Evolutionary conservation across 805 yeast genomes (phyloP).

Genomic region (Hemisphaericaspora nanyangensis): DNA sequence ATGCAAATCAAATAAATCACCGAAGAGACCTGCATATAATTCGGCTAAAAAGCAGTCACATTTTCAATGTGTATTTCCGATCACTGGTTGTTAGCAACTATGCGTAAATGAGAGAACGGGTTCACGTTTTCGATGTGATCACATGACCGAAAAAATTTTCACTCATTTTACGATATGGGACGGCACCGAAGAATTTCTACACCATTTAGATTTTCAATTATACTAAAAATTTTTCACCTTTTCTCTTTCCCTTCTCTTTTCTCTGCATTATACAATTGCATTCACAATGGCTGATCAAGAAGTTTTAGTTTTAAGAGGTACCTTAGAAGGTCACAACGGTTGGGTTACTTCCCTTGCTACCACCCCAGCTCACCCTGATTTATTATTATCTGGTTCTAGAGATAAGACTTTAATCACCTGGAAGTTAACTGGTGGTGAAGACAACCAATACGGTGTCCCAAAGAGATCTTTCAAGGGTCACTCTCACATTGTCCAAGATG

Average conservation of each 20-base stretch:
- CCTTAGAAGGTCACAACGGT: conserved; percentile 82
- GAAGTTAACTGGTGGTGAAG: conserved; percentile 94
- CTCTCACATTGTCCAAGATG: conserved; percentile 98
- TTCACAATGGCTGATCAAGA: conserved; percentile 72
- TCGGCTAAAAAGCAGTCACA: conserved; percentile 40
- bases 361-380: conserved; percentile 96
- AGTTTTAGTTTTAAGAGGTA: conserved; percentile 99
- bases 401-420: conserved; percentile 98
- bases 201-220: no score
- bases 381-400: conserved; percentile 96
- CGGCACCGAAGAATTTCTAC: no score
- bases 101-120: no score
- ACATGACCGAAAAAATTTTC: neutral
- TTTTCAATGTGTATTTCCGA: conserved; percentile 32
- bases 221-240: neutral
- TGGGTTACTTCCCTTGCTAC: conserved; percentile 99
- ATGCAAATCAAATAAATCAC: no score
- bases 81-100: no score
- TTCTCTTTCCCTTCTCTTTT: neutral
- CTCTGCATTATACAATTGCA: conserved; percentile 2
- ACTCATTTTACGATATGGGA: neutral
- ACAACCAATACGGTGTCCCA: conserved; percentile 92
- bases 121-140: neutral
- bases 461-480: conserved; percentile 96
- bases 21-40: conserved; percentile 13